Base-by-base conservation (phyloP, 1,139 yeast species). In the Candida freyschussii region DNA sequence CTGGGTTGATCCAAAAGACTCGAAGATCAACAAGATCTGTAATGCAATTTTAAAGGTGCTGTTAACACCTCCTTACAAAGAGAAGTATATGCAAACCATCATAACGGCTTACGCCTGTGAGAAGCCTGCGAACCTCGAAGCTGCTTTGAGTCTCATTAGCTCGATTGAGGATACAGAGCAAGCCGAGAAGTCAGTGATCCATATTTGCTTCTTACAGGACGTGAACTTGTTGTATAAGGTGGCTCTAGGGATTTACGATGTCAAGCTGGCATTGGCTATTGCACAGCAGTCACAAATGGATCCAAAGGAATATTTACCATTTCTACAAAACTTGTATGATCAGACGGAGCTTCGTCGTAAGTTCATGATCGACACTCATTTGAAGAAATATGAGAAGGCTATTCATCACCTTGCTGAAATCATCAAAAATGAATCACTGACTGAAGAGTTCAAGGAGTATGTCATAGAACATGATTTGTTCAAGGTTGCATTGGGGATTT, bases 261-360 rank as follows among this genome's bases (percentile, higher is more conserved):
- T 93, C 25, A 78, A 78, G 40, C 63, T 89, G 45, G 75, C 98
- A 0, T 67, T 93, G 39, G 69, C 74, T 10, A 78, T 93, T 44
- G 98, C 98, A 1, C 97, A 93, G 56, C 91, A 87, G 53, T 87
- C 96, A 1, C 97, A 91, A 58, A 87, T 82, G 69, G 99, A 93
- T 62, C 99, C 99, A 17, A 86, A 89, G 53, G 99, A 93, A 57
- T 93, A 91, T 52, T 63, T 93, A 34, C 96, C 98, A 32, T 93
- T 91, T 57, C 67, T 93, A 46, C 95, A 87, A 52, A 72, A 76
- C 34, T 65, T 93, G 36, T 83, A 85, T 46, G 72, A 73, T 22
- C 83, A 81, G 55, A 65, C 72, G 1, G 78, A 75, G 13, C 59
- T 76, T 32, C 73, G 95, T 38, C 75, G 79, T 48, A 70, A 73